Conservation (phyloP, 441 rosid species). For the Codiaeum variegatum region DNA sequence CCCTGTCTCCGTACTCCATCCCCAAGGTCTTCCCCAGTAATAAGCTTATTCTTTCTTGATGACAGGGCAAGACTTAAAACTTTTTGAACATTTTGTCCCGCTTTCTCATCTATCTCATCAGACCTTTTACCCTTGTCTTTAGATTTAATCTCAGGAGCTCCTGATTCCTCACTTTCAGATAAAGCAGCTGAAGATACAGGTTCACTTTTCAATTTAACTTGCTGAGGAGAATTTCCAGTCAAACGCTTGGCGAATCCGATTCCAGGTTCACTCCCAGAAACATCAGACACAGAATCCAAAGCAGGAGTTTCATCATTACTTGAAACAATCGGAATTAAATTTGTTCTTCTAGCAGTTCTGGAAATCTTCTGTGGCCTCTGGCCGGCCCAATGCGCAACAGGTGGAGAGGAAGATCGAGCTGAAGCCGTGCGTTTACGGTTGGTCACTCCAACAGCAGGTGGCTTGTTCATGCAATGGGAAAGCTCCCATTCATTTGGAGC, state of each 20-base stretch:
- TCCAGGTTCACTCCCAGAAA: constrained; percentile 60
- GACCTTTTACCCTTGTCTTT: constrained; percentile 70
- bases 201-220: constrained; percentile 65
- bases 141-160: constrained; percentile 70
- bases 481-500: constrained; percentile 85
- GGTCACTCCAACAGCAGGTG: constrained; percentile 66
- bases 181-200: constrained; percentile 61
- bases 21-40: constrained; percentile 64
- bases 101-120: constrained; percentile 69
- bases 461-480: constrained; percentile 74
- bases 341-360: constrained; percentile 89
- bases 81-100: constrained; percentile 62
- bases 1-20: constrained; percentile 84
- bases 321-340: constrained; percentile 66
- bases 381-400: constrained; percentile 85
- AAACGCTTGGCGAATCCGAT: constrained; percentile 66
- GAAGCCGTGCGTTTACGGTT: constrained; percentile 76
- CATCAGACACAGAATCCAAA: constrained; percentile 73
- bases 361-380: constrained; percentile 92
- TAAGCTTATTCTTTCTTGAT: constrained; percentile 76
- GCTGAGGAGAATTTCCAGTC: constrained; percentile 70
- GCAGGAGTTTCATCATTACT: constrained; percentile 70
- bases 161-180: constrained; percentile 94
- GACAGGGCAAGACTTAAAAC: constrained; percentile 52
- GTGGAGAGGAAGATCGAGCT: constrained; percentile 79